A percentile compares a stretch with the other conserved stretches of the same genome.
Conservation (phyloP, 768 basidiomycete species). For the Lentinula edodes region DNA sequence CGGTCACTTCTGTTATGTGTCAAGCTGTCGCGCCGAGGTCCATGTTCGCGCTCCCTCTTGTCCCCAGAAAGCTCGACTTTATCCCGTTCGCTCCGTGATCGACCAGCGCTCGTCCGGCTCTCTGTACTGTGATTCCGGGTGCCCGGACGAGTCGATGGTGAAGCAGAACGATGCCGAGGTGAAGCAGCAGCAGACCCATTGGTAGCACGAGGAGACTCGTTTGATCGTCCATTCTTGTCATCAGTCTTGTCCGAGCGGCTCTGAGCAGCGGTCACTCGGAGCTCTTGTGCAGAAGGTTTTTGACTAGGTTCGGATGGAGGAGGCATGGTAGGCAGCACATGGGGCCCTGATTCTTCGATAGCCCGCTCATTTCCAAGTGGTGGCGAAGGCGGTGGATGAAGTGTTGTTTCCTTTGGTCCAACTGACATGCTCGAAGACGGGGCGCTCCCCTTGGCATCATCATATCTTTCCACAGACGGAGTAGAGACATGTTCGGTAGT, state of each 20-base stretch:
- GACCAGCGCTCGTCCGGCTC: conserved; percentile 67
- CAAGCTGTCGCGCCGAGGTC: conserved; percentile 45
- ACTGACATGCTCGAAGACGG: neutral
- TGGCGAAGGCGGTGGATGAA: conserved; percentile 24
- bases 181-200: conserved; percentile 51
- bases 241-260: conserved; percentile 41
- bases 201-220: conserved; percentile 36
- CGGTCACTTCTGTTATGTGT: conserved; percentile 50
- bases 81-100: conserved; percentile 48
- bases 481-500: neutral
- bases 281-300: conserved; percentile 70
- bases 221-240: conserved; percentile 25
- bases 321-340: conserved; percentile 54
- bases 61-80: conserved; percentile 40
- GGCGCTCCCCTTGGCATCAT: neutral
- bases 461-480: neutral
- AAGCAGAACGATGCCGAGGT: conserved; percentile 58
- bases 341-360: conserved; percentile 33
- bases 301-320: conserved; percentile 77
- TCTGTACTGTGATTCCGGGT: conserved; percentile 68
- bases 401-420: neutral
- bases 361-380: conserved; percentile 15
- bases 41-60: conserved; percentile 51
- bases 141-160: conserved; percentile 60
- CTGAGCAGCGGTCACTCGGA: conserved; percentile 76